These are phyloP conservation scores for Syzygium syzygioides DNA, from an alignment of 441 rosid species.

Conservation along the genomic window DNA sequence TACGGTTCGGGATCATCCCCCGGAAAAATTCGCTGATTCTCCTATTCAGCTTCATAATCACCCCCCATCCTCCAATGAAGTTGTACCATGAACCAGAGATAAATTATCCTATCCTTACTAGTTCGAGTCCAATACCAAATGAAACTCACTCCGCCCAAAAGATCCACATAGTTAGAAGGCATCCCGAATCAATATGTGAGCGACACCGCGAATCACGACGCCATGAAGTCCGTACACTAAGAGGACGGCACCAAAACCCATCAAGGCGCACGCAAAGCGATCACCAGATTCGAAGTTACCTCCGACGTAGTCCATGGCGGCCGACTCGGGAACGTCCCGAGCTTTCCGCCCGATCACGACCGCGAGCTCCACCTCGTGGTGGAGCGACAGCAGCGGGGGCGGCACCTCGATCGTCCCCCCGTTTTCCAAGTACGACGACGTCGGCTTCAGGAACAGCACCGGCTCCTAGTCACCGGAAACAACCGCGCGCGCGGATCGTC, in stretches of 20 bases:
- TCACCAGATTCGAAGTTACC: conserved; percentile 21
- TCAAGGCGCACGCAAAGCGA: neutral
- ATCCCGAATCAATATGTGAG: neutral
- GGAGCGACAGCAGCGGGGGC: conserved; percentile 53
- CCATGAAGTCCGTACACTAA: neutral
- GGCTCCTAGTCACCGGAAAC: conserved; percentile 45
- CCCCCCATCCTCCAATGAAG: neutral
- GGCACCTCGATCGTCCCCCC: conserved; percentile 94
- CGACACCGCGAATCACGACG: neutral
- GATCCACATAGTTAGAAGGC: neutral
- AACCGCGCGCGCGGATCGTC: neutral
- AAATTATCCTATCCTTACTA: neutral
- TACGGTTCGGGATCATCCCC: neutral
- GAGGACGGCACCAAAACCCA: neutral
- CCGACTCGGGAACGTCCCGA: conserved; percentile 63
- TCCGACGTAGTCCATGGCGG: conserved; percentile 82
- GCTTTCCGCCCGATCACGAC: conserved; percentile 72
- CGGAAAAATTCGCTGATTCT: neutral
- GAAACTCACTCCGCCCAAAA: neutral
- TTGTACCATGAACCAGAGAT: neutral
- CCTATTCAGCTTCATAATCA: neutral
- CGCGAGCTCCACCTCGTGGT: conserved; percentile 96
- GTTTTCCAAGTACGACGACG: conserved; percentile 77
- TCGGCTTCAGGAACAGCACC: conserved; percentile 85
- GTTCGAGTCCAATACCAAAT: neutral